Percentiles rank a stretch among this genome's conserved stretches.
Conservation (phyloP, 1,139 yeast genomes). For the Candida labiduridarum region DNA sequence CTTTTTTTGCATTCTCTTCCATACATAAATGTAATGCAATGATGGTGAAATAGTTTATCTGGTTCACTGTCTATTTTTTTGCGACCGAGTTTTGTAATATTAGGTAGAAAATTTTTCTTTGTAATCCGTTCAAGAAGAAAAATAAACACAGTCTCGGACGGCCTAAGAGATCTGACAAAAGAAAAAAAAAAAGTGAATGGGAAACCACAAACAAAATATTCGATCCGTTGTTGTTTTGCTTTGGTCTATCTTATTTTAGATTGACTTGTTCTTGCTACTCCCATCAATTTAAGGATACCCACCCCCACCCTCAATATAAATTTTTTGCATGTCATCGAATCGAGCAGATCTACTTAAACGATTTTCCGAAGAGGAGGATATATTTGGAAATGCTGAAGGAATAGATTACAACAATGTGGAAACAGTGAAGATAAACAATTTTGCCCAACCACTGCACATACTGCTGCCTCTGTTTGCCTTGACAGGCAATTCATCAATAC, state of each 20-base stretch:
- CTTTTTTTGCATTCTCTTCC: no score
- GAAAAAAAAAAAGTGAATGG: not conserved
- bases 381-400: conserved; percentile 32
- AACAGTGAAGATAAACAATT: conserved; percentile 10
- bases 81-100: not conserved
- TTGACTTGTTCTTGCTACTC: not conserved
- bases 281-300: conserved; percentile 2
- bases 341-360: conserved; percentile 19
- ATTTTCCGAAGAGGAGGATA: conserved; percentile 26
- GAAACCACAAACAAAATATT: not conserved
- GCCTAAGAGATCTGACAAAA: not conserved
- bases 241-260: not conserved
- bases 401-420: conserved; percentile 15
- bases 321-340: conserved; percentile 1
- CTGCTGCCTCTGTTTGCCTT: conserved; percentile 16
- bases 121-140: conserved; percentile 1
- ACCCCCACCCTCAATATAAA: not conserved
- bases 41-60: no score
- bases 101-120: not conserved
- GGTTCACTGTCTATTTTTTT: not conserved
- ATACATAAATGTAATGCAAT: no score
- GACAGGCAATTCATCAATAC: conserved; percentile 11
- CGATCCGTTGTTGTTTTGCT: not conserved
- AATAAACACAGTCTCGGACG: not conserved
- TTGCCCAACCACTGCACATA: conserved; percentile 8